Base-by-base conservation (phyloP, 1,284 basidiomycete species). In the Sphagnurus paluster region DNA sequence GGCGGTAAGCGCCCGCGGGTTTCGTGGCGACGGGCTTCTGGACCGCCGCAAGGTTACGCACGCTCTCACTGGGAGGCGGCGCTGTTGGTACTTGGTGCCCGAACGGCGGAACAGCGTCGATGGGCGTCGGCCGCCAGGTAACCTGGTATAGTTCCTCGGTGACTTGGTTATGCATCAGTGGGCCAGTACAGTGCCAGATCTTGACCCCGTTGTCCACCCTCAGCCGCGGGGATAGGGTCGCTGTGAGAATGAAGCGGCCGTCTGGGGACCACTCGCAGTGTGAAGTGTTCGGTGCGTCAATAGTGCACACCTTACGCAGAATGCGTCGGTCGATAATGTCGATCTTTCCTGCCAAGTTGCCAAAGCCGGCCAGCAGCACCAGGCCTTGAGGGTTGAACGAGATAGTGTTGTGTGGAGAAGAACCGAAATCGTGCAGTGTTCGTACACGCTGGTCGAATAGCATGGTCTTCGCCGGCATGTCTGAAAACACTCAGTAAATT, bases 201-300 rank as follows among this genome's bases (percentile, higher is more conserved):
- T 93, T 94, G 66, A 98, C 84, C 2, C 96, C 93, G 60, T 98
- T 98, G 71, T 99, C 96, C 43, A 99, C 97, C 30, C 97, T 84
- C 44, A 99, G 70, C 24, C 97, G 82, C 1, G 97, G 96, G 13
- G 90, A 94, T 23, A 98, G 79, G 0, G 93, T 98, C 1, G 94
- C 94, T 1, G 95, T 98, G 57, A 99, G 76, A 35, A 99, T 77
- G 72, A 89, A 96, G 38, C 90, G 84, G 8, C 96, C 96, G 56
- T 94, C 92, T 0, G 94, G 90, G 17, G 90, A 92, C 95, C 96
- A 99, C 64, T 96, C 90, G 66, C 93, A 98, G 59, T 89, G 79
- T 0, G 89, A 92, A 5, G 93, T 93, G 67, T 98, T 98, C 6
- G 93, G 88, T 0, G 93, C 95, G 54, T 94, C 90, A 61, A 98